Evolutionary conservation across 1,284 basidiomycete genomes (phyloP), one percentile per base, ranked within the genome.

Genomic region (Anthracocystis panici-leucophaei): DNA sequence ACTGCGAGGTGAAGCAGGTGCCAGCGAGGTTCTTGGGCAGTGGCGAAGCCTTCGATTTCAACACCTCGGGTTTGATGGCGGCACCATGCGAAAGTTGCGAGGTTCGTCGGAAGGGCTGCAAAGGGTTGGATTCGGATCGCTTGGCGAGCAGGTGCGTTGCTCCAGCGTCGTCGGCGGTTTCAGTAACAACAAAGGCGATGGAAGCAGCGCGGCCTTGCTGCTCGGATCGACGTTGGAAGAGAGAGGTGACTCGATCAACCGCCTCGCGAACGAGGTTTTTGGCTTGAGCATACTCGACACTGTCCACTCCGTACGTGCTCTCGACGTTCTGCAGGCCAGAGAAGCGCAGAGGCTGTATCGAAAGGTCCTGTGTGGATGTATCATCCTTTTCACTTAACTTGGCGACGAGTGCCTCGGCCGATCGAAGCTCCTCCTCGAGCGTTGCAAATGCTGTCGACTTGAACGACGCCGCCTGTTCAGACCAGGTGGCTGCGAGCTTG

Each of bases 281-380:
- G 29, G 67, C 75, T 33, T 61, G 44, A 5, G 38, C 49, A 31
- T 54, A 75, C 59, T 77, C 67, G n/a, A 11, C 38, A 35, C 71
- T 71, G 12, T 69, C 46, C 5, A 38, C 42, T 11, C 77, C 75
- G 51, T 79, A 75, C 31, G 67, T 55, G 23, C 40, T 53, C 46
- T 75, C 61, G 31, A 77, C 65, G 5, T 75, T 54, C n/a, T 63
- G 55, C 29, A 79, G 54, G 18, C 70, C 75, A 20, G 72, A 57
- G 40, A 79, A 77, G 23, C 77, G 77, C 29, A 79, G 41, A 9
- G 74, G 68, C 51, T 77, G 77, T 51, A 74, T 44, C 14, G 74
- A 50, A 10, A 73, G 69, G 25, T 72, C 64, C 8, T 49, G 20
- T 27, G 53, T 18, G 31, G 48, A 41, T 14, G 18, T 20, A 10